Conservation (phyloP, 106 monocot genomes). For the Vanilla planifolia region DNA sequence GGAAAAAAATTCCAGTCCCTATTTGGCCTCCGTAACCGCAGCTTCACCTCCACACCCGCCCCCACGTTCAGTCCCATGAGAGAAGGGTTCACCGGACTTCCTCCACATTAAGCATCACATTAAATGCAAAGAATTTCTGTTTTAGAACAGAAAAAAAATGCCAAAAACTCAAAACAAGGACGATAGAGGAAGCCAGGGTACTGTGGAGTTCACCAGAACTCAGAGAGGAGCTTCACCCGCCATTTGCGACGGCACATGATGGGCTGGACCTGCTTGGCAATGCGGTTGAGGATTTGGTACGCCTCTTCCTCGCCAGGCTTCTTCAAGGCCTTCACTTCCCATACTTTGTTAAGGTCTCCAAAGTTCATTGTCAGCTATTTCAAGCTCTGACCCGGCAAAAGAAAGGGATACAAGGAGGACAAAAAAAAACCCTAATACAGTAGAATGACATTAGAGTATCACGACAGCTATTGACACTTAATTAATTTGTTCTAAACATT, state of each 20-base stretch:
- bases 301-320: constrained; percentile 74
- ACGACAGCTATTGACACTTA: no score
- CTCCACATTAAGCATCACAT: not conserved
- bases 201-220: constrained; percentile 59
- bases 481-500: no score
- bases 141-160: not conserved
- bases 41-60: constrained; percentile 66
- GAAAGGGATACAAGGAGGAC: no score
- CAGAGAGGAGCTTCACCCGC: constrained; percentile 86
- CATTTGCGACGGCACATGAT: constrained; percentile 86
- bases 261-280: constrained; percentile 93
- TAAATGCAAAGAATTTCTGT: not conserved
- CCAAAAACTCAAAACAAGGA: not conserved
- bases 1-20: constrained; percentile 77
- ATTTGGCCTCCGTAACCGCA: constrained; percentile 57
- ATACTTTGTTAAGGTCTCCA: constrained; percentile 68
- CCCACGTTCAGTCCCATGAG: constrained; percentile 77
- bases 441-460: no score
- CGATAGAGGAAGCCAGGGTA: not conserved
- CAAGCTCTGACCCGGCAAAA: no score
- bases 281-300: constrained; percentile 48
- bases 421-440: no score
- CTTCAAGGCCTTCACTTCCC: constrained; percentile 80
- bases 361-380: no score
- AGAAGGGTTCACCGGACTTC: constrained; percentile 49